A percentile compares a stretch with the other conserved stretches of the same genome.
phyloP scores from a whole-genome alignment of 805 yeast species.

The Ogataea henricii region DNA sequence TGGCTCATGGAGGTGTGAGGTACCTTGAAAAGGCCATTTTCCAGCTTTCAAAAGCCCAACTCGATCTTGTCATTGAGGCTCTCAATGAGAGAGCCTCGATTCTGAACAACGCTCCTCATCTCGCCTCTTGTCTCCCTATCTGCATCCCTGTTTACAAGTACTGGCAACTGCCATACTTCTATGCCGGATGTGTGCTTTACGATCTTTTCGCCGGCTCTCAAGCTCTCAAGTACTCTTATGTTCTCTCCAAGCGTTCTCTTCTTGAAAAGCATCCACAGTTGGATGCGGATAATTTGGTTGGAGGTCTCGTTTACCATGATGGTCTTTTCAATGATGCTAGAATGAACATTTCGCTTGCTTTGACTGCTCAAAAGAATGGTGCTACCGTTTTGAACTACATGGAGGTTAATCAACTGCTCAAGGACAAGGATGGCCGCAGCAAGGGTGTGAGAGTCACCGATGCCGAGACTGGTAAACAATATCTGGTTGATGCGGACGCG shows the following conservation, averaged over 20 bases:
- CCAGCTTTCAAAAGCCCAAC: slow-evolving; percentile 87
- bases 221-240: slow-evolving; percentile 76
- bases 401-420: slow-evolving; percentile 74
- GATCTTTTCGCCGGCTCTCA: slow-evolving; percentile 91
- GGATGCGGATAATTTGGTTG: slow-evolving; percentile 75
- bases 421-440: slow-evolving; percentile 60
- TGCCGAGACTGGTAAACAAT: slow-evolving; percentile 64
- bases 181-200: slow-evolving; percentile 86
- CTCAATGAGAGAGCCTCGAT: slow-evolving; percentile 84
- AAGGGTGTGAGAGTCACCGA: slow-evolving; percentile 79
- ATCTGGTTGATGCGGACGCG: slow-evolving; percentile 64
- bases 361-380: slow-evolving; percentile 83
- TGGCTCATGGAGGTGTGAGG: slow-evolving; percentile 97
- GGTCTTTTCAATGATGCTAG: slow-evolving; percentile 93
- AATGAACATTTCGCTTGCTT: slow-evolving; percentile 82
- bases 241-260: slow-evolving; percentile 67
- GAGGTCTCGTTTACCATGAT: slow-evolving; percentile 91
- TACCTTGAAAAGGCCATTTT: slow-evolving; percentile 93
- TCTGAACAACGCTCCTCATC: slow-evolving; percentile 89
- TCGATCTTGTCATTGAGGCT: slow-evolving; percentile 86
- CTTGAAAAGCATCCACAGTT: slow-evolving; percentile 82
- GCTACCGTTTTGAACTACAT: slow-evolving; percentile 88
- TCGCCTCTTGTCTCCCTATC: slow-evolving; percentile 82
- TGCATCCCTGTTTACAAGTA: slow-evolving; percentile 94
- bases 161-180: slow-evolving; percentile 96